These are phyloP conservation scores for Musa acuminata DNA, from an alignment of 176 grass and related monocot genomes.

Conservation along the genomic window DNA sequence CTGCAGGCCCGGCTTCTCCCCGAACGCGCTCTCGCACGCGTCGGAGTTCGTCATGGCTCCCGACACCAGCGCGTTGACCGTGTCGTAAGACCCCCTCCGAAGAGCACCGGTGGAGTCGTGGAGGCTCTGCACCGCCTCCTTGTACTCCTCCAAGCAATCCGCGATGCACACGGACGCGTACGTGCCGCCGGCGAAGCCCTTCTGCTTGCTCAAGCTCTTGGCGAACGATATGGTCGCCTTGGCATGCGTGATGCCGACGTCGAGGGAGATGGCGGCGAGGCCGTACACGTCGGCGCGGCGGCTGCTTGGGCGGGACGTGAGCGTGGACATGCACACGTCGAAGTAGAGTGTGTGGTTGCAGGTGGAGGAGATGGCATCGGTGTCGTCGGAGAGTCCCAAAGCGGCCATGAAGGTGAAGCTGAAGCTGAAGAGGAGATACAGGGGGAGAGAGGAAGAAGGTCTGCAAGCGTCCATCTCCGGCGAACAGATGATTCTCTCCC, in stretches of 20 bases:
- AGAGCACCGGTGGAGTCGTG: not conserved
- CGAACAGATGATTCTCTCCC: too few species aligned
- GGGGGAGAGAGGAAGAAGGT: too few species aligned
- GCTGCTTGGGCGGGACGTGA: slow-evolving; percentile 7
- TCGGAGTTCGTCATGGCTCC: slow-evolving; percentile 13
- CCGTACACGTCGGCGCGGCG: slow-evolving; percentile 9
- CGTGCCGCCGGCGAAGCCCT: not conserved
- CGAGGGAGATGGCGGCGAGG: slow-evolving; percentile 12
- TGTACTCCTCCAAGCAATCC: not conserved
- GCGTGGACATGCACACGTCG: slow-evolving; percentile 15
- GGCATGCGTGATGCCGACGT: slow-evolving; percentile 4
- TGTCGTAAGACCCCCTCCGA: not conserved
- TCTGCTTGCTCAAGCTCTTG: not conserved
- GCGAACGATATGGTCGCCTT: slow-evolving; percentile 22
- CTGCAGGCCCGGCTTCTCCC: slow-evolving; percentile 9
- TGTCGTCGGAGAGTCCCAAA: not conserved
- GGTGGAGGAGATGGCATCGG: not conserved
- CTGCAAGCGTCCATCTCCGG: too few species aligned
- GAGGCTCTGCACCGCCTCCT: not conserved
- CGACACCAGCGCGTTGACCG: slow-evolving; percentile 4
- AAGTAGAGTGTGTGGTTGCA: slow-evolving; percentile 26
- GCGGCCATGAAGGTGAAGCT: too few species aligned
- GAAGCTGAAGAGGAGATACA: too few species aligned
- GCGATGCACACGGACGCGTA: slow-evolving; percentile 3
- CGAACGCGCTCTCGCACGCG: slow-evolving; percentile 16